Conservation (phyloP, 2,329 filamentous ascomycete genomes). For the Hymenoscyphus infarciens region DNA sequence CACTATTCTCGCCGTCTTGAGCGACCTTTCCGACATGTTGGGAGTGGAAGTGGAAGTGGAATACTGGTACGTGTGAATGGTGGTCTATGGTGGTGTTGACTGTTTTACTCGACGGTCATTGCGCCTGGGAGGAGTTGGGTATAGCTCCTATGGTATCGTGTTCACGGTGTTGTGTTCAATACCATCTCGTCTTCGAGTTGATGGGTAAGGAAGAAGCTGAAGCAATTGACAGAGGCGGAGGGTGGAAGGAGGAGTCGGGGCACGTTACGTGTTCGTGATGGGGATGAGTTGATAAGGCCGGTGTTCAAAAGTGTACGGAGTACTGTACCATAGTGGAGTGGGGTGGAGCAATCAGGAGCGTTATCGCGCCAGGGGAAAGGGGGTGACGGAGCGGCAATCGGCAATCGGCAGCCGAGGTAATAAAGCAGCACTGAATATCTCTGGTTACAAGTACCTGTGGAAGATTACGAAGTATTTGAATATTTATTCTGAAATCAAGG, state of each 20-base stretch:
- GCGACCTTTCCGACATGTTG: conserved; percentile 46
- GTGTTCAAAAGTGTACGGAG: not conserved
- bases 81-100: not conserved
- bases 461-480: too few species aligned
- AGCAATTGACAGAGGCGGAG: not conserved
- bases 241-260: too few species aligned
- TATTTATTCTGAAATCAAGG: too few species aligned
- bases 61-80: not conserved
- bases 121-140: not conserved
- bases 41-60: too few species aligned
- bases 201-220: not conserved
- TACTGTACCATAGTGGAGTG: not conserved
- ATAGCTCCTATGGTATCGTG: too few species aligned
- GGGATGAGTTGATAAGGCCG: not conserved
- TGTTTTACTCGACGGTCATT: not conserved
- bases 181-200: not conserved
- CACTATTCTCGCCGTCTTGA: conserved; percentile 66
- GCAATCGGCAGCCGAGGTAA: too few species aligned
- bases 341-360: not conserved
- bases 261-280: conserved; percentile 1
- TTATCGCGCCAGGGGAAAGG: not conserved
- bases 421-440: not conserved
- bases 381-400: not conserved
- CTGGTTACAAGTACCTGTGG: not conserved
- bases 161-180: not conserved